These are phyloP conservation scores for Melampsora occidentalis DNA, from an alignment of 1,284 basidiomycete species.

Conservation along the genomic window DNA sequence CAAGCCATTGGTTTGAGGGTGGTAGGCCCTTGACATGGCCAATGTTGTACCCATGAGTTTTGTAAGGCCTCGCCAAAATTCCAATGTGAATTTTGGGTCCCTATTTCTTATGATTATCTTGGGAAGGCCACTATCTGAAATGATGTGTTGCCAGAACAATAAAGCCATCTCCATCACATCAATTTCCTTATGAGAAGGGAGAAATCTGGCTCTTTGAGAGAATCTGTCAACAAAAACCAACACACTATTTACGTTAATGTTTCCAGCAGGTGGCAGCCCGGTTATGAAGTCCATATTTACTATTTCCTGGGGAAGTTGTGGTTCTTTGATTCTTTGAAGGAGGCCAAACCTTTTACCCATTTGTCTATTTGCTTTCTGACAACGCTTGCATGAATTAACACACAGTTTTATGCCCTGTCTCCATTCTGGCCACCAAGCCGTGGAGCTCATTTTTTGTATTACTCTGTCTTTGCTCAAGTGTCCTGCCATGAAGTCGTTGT, in stretches of 20 bases:
- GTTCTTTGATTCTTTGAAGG: constrained; percentile 3
- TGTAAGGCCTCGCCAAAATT: constrained; percentile 57
- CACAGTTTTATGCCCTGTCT: background rate
- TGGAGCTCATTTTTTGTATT: background rate
- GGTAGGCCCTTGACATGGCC: constrained; percentile 57
- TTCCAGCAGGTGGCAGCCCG: constrained; percentile 8
- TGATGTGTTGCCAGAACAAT: constrained; percentile 10
- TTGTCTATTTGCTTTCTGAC: constrained; percentile 12
- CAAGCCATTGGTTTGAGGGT: constrained; percentile 55
- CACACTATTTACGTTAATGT: background rate
- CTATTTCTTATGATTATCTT: constrained; percentile 56
- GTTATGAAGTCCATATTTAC: constrained; percentile 13
- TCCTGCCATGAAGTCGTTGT: background rate
- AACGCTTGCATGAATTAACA: background rate
- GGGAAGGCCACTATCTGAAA: constrained; percentile 52
- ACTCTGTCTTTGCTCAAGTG: constrained; percentile 20
- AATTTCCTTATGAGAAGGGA: constrained; percentile 7
- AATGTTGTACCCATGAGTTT: constrained; percentile 54
- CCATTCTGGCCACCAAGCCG: constrained; percentile 8
- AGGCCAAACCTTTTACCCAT: constrained; percentile 16
- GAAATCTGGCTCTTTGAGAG: constrained; percentile 1
- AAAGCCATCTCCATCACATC: background rate
- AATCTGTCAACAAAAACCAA: constrained; percentile 13
- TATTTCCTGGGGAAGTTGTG: background rate
- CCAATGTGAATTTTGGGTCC: constrained; percentile 57